Percentiles rank a stretch among this genome's conserved stretches.
Evolutionary conservation across 1,284 basidiomycete species (phyloP).

Genomic region (Melampsora americana): DNA sequence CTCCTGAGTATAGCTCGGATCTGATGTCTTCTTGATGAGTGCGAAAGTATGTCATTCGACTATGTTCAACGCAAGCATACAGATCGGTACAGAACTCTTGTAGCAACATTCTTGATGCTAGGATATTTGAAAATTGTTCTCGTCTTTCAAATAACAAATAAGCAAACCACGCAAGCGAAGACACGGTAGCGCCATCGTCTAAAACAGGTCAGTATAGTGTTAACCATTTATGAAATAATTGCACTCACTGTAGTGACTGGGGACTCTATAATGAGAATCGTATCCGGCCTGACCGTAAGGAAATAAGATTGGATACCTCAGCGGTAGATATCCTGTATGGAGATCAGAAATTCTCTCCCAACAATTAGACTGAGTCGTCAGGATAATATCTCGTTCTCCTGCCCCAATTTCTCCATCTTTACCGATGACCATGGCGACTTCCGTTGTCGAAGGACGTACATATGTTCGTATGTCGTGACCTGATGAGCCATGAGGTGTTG

Average conservation of each 20-base stretch:
- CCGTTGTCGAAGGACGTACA: neutral
- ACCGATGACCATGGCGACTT: neutral
- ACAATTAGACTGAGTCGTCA: too few relatives aligned
- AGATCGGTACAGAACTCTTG: slow-evolving; percentile 3
- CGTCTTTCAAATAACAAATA: neutral
- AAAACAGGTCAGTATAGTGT: neutral
- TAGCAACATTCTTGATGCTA: neutral
- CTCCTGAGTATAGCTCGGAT: neutral
- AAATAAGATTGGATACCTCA: neutral
- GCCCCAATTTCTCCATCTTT: neutral
- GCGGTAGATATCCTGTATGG: neutral
- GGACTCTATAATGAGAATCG: neutral
- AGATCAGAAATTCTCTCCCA: neutral
- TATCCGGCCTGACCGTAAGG: neutral
- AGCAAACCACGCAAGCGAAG: neutral
- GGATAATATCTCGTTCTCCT: neutral
- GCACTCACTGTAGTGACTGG: too few relatives aligned
- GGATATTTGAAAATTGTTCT: neutral
- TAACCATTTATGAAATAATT: neutral
- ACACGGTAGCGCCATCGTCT: neutral
- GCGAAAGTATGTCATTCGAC: neutral
- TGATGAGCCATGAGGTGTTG: too few relatives aligned
- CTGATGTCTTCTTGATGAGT: neutral
- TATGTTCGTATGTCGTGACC: neutral
- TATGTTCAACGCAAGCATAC: neutral